Conservation (phyloP, 768 basidiomycete genomes). For the Pleurotus ostreatus region DNA sequence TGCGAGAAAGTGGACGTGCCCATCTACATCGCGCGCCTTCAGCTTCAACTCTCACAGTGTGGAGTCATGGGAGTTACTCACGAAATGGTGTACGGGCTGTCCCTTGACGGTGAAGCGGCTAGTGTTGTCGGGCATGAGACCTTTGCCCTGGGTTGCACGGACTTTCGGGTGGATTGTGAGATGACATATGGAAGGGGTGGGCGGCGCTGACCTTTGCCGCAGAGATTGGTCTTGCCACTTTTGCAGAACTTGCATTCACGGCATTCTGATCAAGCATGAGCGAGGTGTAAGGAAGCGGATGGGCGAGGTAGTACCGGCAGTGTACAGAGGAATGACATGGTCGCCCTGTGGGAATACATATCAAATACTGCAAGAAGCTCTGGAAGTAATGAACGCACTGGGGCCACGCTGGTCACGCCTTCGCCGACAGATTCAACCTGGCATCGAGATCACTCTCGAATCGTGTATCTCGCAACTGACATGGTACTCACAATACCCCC, state of each 20-base stretch:
- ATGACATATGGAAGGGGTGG: background rate
- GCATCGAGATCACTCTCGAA: conserved; percentile 11
- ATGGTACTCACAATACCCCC: conserved; percentile 72
- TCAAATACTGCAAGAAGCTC: background rate
- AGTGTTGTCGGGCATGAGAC: conserved; percentile 89
- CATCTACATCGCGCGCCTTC: conserved; percentile 58
- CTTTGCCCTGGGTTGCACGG: conserved; percentile 89
- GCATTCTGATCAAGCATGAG: conserved; percentile 55
- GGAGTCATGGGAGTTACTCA: conserved; percentile 32
- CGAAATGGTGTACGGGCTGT: conserved; percentile 86
- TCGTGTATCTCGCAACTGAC: background rate
- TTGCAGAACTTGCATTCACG: conserved; percentile 99
- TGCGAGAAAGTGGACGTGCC: conserved; percentile 99
- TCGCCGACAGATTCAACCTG: conserved; percentile 98
- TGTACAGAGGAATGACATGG: conserved; percentile 96
- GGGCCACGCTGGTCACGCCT: conserved; percentile 72
- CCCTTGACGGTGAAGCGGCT: conserved; percentile 89
- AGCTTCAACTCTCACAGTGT: background rate
- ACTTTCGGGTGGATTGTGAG: conserved; percentile 40
- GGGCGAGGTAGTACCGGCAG: conserved; percentile 61
- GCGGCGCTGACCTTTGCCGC: conserved; percentile 66
- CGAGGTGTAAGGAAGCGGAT: background rate
- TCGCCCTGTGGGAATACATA: conserved; percentile 50
- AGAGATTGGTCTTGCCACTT: conserved; percentile 98
- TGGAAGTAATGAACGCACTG: conserved; percentile 11